Evolutionary conservation across 75 land plant species (phyloP).

Genomic region (Picea sitchensis): DNA sequence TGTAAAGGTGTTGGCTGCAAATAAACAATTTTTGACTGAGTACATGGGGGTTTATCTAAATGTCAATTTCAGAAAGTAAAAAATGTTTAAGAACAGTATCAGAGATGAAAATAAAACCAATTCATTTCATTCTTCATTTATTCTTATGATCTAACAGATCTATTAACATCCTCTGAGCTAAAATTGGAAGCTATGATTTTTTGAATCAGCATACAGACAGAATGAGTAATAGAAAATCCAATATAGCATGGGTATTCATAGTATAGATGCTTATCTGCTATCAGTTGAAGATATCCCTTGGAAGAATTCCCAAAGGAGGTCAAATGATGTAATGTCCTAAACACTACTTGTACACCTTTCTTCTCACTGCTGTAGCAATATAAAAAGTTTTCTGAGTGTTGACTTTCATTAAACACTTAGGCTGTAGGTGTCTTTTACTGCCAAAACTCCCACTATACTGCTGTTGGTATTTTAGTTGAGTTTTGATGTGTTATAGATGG

Average conservation of each 20-base stretch:
- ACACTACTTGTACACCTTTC: too few relatives aligned
- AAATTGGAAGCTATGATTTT: not conserved
- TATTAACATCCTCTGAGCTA: not conserved
- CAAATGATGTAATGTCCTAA: too few relatives aligned
- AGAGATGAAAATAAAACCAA: not conserved
- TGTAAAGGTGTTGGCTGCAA: constrained; percentile 90
- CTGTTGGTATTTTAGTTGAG: too few relatives aligned
- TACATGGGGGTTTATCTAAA: not conserved
- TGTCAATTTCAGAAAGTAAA: constrained; percentile 1
- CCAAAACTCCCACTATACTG: too few relatives aligned
- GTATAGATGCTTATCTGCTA: not conserved
- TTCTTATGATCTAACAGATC: not conserved
- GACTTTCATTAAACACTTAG: too few relatives aligned
- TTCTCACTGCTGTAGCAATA: too few relatives aligned
- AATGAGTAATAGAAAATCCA: not conserved
- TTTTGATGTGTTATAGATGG: too few relatives aligned
- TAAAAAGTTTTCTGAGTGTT: too few relatives aligned
- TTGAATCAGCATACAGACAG: not conserved
- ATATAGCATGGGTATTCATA: not conserved
- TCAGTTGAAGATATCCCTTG: too few relatives aligned
- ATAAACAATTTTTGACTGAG: not conserved
- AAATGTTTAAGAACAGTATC: constrained; percentile 1
- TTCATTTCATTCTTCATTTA: not conserved
- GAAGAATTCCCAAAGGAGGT: too few relatives aligned
- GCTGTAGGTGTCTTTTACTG: too few relatives aligned